Evolutionary conservation across 1,284 basidiomycete species (phyloP), one percentile per base, ranked within the genome.

Genomic region (Cutaneotrichosporon dermatis): DNA sequence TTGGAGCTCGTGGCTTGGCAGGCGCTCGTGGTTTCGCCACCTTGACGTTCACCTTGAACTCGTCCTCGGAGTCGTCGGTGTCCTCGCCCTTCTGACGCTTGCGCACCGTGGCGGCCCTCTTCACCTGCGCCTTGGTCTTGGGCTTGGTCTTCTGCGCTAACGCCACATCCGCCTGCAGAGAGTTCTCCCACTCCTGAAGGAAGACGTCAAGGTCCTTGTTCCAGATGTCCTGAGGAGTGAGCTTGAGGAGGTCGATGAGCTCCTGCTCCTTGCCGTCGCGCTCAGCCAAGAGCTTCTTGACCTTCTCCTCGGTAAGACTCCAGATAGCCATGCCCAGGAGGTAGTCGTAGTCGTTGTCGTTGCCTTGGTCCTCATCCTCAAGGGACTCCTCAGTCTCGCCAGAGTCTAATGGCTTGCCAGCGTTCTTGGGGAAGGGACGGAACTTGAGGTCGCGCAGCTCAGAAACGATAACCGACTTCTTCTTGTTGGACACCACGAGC

Each of bases 221-320:
- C 96, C 96, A 99, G 64, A 99, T 82, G 67, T 90, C 85, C 66
- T 86, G 86, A 0, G 93, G 90, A 2, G 86, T 85, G 59, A 88
- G 85, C 67, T 88, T 85, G 42, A 98, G 85, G 44, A 99, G 81
- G 7, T 78, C 80, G 40, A 92, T 81, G 44, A 99, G 82, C 75
- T 98, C 93, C 3, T 76, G 72, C 78, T 97, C 92, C 78, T 95
- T 96, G 60, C 85, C 85, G 51, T 84, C 84, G 3, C 88, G 88
- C 81, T 94, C 90, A 66, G 85, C 83, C 37, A 86, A 80, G 6
- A 99, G 84, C 80, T 86, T 92, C 60, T 89, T 88, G 63, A 98
- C 92, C 86, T 89, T 95, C 79, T 99, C 95, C 67, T 84, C 86
- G 1, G 96, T 99, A 80, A 99, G 81, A 79, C 88, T 97, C 82